Conservation (phyloP, 352 stramenopile genomes). For the Pythium rishiriense region DNA sequence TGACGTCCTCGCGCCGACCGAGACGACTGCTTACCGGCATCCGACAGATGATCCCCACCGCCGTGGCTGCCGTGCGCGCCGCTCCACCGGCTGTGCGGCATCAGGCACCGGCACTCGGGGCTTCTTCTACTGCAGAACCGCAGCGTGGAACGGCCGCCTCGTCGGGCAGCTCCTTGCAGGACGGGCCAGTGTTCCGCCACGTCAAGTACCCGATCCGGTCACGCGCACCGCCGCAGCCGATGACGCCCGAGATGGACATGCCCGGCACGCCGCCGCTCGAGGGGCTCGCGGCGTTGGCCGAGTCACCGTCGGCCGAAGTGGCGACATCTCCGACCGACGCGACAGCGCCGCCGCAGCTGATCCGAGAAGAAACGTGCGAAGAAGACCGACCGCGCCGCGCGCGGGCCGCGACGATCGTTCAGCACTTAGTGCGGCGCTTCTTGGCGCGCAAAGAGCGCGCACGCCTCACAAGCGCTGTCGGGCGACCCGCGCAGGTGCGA, state of each 20-base stretch:
- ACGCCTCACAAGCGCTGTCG: slow-evolving; percentile 42
- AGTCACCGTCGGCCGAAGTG: not conserved
- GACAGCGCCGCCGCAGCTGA: slow-evolving; percentile 6
- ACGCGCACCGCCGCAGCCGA: not conserved
- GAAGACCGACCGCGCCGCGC: slow-evolving; percentile 39
- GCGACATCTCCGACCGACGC: slow-evolving; percentile 3
- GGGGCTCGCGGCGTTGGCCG: not conserved
- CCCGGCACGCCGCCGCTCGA: slow-evolving; percentile 62
- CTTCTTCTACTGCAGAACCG: no score
- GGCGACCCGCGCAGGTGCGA: slow-evolving; percentile 61
- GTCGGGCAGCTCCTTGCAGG: not conserved
- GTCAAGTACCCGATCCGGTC: slow-evolving; percentile 19
- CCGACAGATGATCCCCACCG: no score
- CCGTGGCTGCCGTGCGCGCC: no score
- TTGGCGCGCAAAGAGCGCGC: slow-evolving; percentile 36
- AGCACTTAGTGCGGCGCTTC: slow-evolving; percentile 39
- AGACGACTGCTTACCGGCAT: no score
- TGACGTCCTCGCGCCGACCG: no score
- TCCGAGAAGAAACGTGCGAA: slow-evolving; percentile 33
- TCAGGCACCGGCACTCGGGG: no score
- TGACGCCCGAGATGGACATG: slow-evolving; percentile 27
- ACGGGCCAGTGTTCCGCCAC: slow-evolving; percentile 16
- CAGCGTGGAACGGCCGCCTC: not conserved
- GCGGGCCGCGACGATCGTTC: slow-evolving; percentile 33
- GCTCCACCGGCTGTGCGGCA: no score